Evolutionary conservation across 2,329 filamentous ascomycete genomes (phyloP), one percentile per base, ranked within the genome.

Genomic region (Pseudogymnoascus pannorum): DNA sequence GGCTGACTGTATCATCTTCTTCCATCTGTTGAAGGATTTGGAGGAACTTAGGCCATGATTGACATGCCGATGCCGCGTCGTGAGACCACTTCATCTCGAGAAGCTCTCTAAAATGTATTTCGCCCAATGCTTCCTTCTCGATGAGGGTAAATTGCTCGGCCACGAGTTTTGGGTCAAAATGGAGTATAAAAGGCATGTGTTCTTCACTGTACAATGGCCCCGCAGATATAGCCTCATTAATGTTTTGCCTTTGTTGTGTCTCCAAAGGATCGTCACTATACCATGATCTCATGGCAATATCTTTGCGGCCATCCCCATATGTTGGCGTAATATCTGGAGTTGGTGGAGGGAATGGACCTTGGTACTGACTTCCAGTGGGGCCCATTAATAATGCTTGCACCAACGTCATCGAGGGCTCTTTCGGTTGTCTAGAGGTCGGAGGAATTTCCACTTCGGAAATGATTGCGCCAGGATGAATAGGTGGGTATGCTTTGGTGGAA

Each of bases 41-140:
- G 40, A 93, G 78, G 70, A 92, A 93, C 44, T 91, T 87, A 9
- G 93, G 89, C 90, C 90, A 94, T 20, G 91, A 90, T 60, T 86
- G 83, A 35, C 85, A 83, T 63, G 87, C 79, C 58, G 81, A 85
- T 57, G 82, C 82, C 14, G 83, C 80, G 67, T 91, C 85, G 71
- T 89, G 91, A 58, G 33, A 38, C 89, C 90, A 93, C 58, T 84
- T 84, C 80, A 94, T 87, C 60, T 92, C 88, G 60, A 93, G 89
- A 11, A 94, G 78, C 67, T 94, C 90, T 71, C 89, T 91, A 90
- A 90, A 94, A 74, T 93, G 89, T 64, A 94, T 89, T 72, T 93
- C 90, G 67, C 91, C 89, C 20, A 94, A 78, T 1, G 89, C 90
- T 70, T 93, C 90, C 72, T 93, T 92, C 70, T 94, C 90, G 54